Conservation (phyloP, 495 filamentous ascomycete genomes). For the Neurospora discreta region DNA sequence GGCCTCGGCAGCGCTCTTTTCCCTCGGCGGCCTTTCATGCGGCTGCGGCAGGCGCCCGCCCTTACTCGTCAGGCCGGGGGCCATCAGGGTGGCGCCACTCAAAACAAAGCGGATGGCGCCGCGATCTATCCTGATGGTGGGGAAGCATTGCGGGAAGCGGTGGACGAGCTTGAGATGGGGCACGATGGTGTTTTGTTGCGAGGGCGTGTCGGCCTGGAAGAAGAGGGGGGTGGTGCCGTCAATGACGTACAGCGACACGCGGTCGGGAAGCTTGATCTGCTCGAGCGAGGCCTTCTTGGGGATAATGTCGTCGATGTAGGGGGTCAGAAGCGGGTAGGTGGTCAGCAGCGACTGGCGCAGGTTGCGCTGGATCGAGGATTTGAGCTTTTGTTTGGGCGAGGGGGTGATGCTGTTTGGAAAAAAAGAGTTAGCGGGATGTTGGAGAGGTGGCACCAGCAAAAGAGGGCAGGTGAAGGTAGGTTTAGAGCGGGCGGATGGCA, state of each 20-base stretch:
- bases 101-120: slow-evolving; percentile 96
- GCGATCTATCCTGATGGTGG: slow-evolving; percentile 66
- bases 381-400: slow-evolving; percentile 87
- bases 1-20: slow-evolving; percentile 13
- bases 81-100: slow-evolving; percentile 87
- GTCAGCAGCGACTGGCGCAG: slow-evolving; percentile 71
- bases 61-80: slow-evolving; percentile 72
- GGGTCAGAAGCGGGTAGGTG: slow-evolving; percentile 76
- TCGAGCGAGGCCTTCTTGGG: slow-evolving; percentile 93
- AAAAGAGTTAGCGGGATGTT: slow-evolving; percentile 4
- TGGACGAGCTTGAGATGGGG: slow-evolving; percentile 76
- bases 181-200: slow-evolving; percentile 41
- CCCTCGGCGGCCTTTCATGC: slow-evolving; percentile 21
- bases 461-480: neutral
- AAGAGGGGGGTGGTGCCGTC: slow-evolving; percentile 62
- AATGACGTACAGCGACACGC: slow-evolving; percentile 75
- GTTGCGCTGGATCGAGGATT: slow-evolving; percentile 84
- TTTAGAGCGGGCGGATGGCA: slow-evolving; percentile 6
- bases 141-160: slow-evolving; percentile 55
- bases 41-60: slow-evolving; percentile 61
- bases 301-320: slow-evolving; percentile 86
- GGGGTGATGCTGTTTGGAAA: slow-evolving; percentile 49
- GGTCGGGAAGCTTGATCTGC: slow-evolving; percentile 85
- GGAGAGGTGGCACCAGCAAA: no score
- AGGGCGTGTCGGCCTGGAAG: slow-evolving; percentile 62